Conservation (phyloP, 73 alveolate species). For the Uronychia binucleata region DNA sequence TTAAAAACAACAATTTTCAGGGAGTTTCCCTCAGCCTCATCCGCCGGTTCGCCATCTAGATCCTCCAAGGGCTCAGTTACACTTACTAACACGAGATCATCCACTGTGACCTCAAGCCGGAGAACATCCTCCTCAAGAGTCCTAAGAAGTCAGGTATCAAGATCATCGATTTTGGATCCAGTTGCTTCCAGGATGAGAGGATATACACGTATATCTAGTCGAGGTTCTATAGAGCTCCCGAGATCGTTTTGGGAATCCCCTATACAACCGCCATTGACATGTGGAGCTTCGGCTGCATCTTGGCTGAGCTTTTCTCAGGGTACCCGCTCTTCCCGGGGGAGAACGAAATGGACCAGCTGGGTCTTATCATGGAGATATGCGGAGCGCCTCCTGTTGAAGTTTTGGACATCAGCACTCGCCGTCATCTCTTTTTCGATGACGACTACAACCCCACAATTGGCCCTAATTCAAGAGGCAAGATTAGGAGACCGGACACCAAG, state of each 20-base stretch:
- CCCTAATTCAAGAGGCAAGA: slow-evolving; percentile 85
- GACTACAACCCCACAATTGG: slow-evolving; percentile 70
- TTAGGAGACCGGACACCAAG: slow-evolving; percentile 72
- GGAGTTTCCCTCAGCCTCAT: slow-evolving; percentile 61
- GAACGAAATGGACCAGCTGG: slow-evolving; percentile 80
- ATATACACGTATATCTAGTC: slow-evolving; percentile 82
- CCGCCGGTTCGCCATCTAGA: slow-evolving; percentile 81
- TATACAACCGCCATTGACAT: slow-evolving; percentile 81
- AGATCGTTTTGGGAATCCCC: slow-evolving; percentile 78
- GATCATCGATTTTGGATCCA: slow-evolving; percentile 79
- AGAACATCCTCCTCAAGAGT: slow-evolving; percentile 73
- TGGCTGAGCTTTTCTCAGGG: slow-evolving; percentile 83
- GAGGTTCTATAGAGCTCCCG: slow-evolving; percentile 85
- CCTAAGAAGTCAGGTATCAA: slow-evolving; percentile 80
- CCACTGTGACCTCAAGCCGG: slow-evolving; percentile 89
- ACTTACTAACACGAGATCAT: slow-evolving; percentile 69
- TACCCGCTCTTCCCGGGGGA: slow-evolving; percentile 89
- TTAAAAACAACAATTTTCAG: slow-evolving; percentile 69
- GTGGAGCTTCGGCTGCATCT: slow-evolving; percentile 93
- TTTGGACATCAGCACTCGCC: slow-evolving; percentile 38
- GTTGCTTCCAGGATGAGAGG: slow-evolving; percentile 74
- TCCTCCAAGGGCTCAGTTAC: slow-evolving; percentile 76
- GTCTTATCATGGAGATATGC: slow-evolving; percentile 76
- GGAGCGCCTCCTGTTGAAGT: slow-evolving; percentile 59
- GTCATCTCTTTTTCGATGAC: slow-evolving; percentile 61